Conservation (phyloP, 805 yeast species). For the Candida xyloterini region DNA sequence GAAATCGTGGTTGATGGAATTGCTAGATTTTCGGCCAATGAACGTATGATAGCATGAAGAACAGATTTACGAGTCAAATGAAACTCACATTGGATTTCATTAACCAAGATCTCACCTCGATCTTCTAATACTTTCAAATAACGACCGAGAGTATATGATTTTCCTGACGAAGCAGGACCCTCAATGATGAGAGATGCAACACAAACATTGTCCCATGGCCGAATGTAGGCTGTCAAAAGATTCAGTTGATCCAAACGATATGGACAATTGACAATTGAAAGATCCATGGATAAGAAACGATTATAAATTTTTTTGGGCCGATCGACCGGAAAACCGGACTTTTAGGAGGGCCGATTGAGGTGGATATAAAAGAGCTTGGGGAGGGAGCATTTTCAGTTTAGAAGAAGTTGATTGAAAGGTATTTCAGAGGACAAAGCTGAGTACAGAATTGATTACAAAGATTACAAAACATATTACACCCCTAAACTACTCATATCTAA, state of each 20-base stretch:
- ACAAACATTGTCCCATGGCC: constrained; percentile 28
- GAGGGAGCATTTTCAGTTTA: too few species aligned
- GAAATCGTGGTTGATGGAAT: constrained; percentile 8
- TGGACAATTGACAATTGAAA: background rate
- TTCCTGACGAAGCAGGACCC: constrained; percentile 50
- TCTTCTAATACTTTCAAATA: constrained; percentile 30
- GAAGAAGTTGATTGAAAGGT: too few species aligned
- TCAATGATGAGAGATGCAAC: constrained; percentile 42
- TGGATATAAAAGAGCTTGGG: too few species aligned
- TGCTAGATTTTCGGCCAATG: constrained; percentile 20
- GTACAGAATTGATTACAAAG: too few species aligned
- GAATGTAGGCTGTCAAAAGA: constrained; percentile 36
- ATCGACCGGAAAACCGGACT: background rate
- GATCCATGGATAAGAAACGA: constrained; percentile 1
- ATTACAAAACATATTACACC: too few species aligned
- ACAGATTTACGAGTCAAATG: constrained; percentile 40
- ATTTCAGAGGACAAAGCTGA: too few species aligned
- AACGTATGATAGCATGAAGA: constrained; percentile 39
- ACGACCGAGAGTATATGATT: constrained; percentile 37
- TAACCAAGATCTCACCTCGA: constrained; percentile 22
- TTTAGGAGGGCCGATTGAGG: background rate
- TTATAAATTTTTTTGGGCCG: background rate
- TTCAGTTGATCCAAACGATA: constrained; percentile 30
- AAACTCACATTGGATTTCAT: constrained; percentile 44
- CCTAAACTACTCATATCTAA: too few species aligned